phyloP scores from a whole-genome alignment of 2,329 filamentous ascomycete genomes.

The Diaporthe vaccinii region DNA sequence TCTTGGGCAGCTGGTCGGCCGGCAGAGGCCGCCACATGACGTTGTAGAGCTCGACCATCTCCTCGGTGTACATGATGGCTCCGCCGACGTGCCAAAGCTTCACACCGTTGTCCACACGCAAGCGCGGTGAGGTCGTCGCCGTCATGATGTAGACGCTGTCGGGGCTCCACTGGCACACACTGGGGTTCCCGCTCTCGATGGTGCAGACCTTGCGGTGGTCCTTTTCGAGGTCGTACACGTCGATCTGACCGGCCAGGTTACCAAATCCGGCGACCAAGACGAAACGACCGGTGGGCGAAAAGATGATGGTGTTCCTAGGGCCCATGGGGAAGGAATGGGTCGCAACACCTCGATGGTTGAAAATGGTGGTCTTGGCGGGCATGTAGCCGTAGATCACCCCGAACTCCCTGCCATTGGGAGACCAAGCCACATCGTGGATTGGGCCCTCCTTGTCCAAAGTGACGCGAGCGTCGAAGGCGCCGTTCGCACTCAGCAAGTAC shows the following conservation, averaged over 20 bases:
- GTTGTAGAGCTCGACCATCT: constrained; percentile 94
- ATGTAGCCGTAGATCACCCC: constrained; percentile 98
- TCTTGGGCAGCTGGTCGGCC: constrained; percentile 66
- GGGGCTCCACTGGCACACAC: constrained; percentile 96
- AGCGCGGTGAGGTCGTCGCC: constrained; percentile 94
- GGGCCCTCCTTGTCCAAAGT: constrained; percentile 61
- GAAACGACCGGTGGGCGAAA: constrained; percentile 94
- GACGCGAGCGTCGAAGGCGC: constrained; percentile 92
- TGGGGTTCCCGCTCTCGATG: constrained; percentile 95
- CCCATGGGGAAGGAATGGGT: constrained; percentile 88
- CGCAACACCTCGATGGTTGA: constrained; percentile 87
- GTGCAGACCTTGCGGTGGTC: constrained; percentile 93
- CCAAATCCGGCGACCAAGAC: constrained; percentile 96
- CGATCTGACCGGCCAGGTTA: constrained; percentile 96
- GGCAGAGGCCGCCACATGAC: constrained; percentile 88
- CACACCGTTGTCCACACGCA: constrained; percentile 96
- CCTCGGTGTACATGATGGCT: constrained; percentile 92
- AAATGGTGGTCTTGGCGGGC: constrained; percentile 99
- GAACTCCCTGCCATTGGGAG: constrained; percentile 96
- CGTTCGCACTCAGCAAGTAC: constrained; percentile 92
- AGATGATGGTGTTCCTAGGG: constrained; percentile 94
- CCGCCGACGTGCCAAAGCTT: constrained; percentile 95
- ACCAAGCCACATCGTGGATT: constrained; percentile 63
- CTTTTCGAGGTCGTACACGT: constrained; percentile 96
- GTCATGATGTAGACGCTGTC: constrained; percentile 97